Percentiles rank a stretch among this genome's conserved stretches.
phyloP scores from a whole-genome alignment of 2,329 filamentous ascomycete genomes.

The Epichloe baconii region DNA sequence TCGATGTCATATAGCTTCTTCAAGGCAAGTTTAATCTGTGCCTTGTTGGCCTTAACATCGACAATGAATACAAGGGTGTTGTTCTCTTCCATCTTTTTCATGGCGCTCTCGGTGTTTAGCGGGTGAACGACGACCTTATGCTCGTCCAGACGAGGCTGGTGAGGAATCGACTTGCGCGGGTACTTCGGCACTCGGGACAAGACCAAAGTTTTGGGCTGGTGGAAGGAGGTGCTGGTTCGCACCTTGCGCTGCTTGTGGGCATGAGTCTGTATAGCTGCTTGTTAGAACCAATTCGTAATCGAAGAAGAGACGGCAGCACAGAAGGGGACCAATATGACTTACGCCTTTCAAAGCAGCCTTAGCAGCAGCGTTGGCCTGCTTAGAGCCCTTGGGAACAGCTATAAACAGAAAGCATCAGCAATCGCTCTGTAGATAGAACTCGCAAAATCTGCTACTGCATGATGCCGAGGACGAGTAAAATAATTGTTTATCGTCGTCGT shows the following conservation, averaged over 20 bases:
- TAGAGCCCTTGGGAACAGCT: slow-evolving; percentile 52
- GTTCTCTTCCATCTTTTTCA: slow-evolving; percentile 99
- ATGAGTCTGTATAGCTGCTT: slow-evolving; percentile 27
- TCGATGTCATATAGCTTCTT: slow-evolving; percentile 99
- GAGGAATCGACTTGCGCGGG: slow-evolving; percentile 87
- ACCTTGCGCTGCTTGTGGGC: slow-evolving; percentile 84
- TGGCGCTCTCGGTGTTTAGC: slow-evolving; percentile 98
- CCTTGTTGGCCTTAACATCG: slow-evolving; percentile 97
- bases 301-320: not conserved
- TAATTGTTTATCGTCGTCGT: slow-evolving; percentile 6
- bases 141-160: slow-evolving; percentile 84
- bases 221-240: slow-evolving; percentile 87
- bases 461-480: slow-evolving; percentile 26
- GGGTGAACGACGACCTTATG: slow-evolving; percentile 97
- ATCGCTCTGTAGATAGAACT: slow-evolving; percentile 59
- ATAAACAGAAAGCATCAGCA: slow-evolving; percentile 51
- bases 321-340: slow-evolving; percentile 33
- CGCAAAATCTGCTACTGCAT: slow-evolving; percentile 66
- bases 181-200: slow-evolving; percentile 88
- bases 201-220: slow-evolving; percentile 91
- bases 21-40: slow-evolving; percentile 93
- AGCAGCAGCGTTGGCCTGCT: slow-evolving; percentile 86
- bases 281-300: not conserved
- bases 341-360: slow-evolving; percentile 95
- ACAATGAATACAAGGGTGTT: slow-evolving; percentile 99